These are phyloP conservation scores for Aspergillus alliaceus DNA, from an alignment of 2,329 filamentous ascomycete genomes.

Conservation along the genomic window DNA sequence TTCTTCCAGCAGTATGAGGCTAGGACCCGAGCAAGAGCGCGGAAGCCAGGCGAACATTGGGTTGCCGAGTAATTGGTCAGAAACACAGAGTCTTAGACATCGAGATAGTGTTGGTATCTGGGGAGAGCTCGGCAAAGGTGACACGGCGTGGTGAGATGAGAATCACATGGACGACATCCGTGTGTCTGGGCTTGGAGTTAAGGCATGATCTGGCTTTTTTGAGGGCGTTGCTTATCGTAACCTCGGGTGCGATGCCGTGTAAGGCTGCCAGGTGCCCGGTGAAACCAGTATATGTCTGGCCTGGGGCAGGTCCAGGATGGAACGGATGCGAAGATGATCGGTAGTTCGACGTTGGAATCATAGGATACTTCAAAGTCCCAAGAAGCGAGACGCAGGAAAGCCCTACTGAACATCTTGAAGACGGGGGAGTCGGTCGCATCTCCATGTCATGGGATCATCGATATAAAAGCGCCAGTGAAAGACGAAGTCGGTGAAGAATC, in stretches of 20 bases:
- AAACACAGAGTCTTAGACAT: conserved; percentile 13
- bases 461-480: conserved; percentile 26
- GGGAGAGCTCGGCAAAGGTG: conserved; percentile 21
- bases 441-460: conserved; percentile 24
- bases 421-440: conserved; percentile 13
- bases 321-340: conserved; percentile 7
- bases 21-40: conserved; percentile 19
- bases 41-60: conserved; percentile 27
- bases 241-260: conserved; percentile 9
- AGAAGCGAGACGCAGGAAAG: conserved; percentile 22
- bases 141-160: conserved; percentile 22
- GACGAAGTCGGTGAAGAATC: conserved; percentile 23
- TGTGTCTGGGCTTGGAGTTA: background rate
- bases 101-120: conserved; percentile 7
- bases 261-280: conserved; percentile 19
- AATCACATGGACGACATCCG: conserved; percentile 13
- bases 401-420: conserved; percentile 19
- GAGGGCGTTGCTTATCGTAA: conserved; percentile 10
- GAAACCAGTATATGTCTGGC: conserved; percentile 18
- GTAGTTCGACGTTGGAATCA: conserved; percentile 15
- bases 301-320: conserved; percentile 11
- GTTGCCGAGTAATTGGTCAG: conserved; percentile 20
- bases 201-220: conserved; percentile 12
- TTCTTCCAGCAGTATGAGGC: conserved; percentile 24
- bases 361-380: conserved; percentile 24